phyloP scores from a whole-genome alignment of 2,329 filamentous ascomycete species.

The Talaromyces atroroseus region DNA sequence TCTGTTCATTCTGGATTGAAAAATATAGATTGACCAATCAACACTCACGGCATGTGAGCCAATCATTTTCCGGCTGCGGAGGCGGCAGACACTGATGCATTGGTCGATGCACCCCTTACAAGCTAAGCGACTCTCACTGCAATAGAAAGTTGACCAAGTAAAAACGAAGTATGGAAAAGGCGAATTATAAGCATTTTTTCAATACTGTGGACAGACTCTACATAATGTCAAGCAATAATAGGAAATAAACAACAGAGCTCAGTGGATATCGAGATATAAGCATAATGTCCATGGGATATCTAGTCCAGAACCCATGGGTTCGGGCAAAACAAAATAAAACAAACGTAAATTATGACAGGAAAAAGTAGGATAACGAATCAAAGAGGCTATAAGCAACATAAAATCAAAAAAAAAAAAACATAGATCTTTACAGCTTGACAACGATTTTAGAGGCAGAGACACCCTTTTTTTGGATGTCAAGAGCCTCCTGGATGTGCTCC shows the following conservation, averaged over 20 bases:
- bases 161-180: too few species aligned
- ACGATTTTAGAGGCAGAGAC: conserved; percentile 43
- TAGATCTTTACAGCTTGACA: conserved; percentile 18
- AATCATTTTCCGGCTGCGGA: too few species aligned
- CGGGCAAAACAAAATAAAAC: background rate
- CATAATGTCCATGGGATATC: background rate
- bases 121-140: too few species aligned
- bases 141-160: too few species aligned
- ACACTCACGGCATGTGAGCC: too few species aligned
- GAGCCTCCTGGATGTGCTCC: conserved; percentile 37
- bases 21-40: background rate
- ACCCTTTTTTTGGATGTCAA: conserved; percentile 36
- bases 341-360: background rate
- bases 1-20: too few species aligned
- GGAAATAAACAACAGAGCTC: background rate
- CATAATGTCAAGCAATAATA: background rate
- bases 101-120: too few species aligned
- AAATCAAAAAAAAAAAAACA: too few species aligned
- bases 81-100: too few species aligned
- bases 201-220: too few species aligned
- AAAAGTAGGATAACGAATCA: background rate
- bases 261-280: conserved; percentile 1
- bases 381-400: background rate
- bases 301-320: background rate
- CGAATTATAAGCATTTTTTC: too few species aligned